Conservation (phyloP, 2,329 filamentous ascomycete genomes). For the Bertia moriformis region DNA sequence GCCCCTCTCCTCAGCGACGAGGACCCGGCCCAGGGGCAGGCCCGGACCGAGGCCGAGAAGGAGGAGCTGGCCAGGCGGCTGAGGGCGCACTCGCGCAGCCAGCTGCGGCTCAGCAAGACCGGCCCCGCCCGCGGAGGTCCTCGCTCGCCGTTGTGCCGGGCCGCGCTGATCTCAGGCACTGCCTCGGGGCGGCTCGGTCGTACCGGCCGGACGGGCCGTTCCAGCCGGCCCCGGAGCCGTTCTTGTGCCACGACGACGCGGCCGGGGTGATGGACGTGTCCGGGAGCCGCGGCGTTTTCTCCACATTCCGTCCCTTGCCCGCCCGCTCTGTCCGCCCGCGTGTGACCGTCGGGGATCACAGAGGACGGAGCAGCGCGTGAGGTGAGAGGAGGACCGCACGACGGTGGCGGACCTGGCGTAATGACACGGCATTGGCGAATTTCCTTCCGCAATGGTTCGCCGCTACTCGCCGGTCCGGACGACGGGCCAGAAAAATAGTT, state of each 20-base stretch:
- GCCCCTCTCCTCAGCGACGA: constrained; percentile 25
- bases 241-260: background rate
- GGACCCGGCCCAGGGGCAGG: constrained; percentile 28
- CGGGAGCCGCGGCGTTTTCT: too few relatives aligned
- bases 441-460: too few relatives aligned
- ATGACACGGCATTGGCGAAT: too few relatives aligned
- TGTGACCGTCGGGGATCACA: too few relatives aligned
- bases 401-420: too few relatives aligned
- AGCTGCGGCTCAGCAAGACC: constrained; percentile 52
- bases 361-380: too few relatives aligned
- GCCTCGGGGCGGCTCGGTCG: background rate
- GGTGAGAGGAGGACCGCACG: too few relatives aligned
- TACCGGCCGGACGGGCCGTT: background rate
- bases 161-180: constrained; percentile 3
- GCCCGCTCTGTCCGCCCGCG: too few relatives aligned
- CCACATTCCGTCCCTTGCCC: constrained; percentile 4
- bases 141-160: too few relatives aligned
- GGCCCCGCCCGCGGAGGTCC: too few relatives aligned
- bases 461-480: too few relatives aligned
- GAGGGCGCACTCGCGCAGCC: constrained; percentile 68
- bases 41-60: constrained; percentile 58
- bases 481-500: too few relatives aligned
- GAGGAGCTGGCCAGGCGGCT: constrained; percentile 68
- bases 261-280: background rate
- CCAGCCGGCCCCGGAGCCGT: background rate